Base-by-base conservation (phyloP, 2,329 filamentous ascomycete species). In the Cladosporium sp. region DNA sequence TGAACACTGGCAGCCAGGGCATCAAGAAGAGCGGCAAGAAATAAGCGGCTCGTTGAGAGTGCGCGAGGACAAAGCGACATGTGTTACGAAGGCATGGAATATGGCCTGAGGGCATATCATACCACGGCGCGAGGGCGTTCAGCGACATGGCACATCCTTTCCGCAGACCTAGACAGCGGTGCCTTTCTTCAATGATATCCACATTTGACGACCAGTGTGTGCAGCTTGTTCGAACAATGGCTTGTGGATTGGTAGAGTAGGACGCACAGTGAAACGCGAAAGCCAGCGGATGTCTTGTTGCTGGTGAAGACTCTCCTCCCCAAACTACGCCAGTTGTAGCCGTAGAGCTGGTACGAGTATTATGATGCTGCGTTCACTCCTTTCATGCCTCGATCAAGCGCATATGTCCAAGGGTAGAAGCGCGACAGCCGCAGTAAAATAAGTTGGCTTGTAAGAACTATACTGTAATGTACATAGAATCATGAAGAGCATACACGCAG, bases 1-100 rank as follows among this genome's bases (percentile, higher is more conserved):
- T 97, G 77, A 93, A 93, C 82, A 90, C 88, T 35, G 93, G 92
- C 37, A 80, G 85, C 58, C 92, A 96, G 81, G 93, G 92, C 69
- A 97, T 98, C 84, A 97, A 97, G 89, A 97, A 97, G 88, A 95
- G 91, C 68, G 93, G 93, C 80, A 97, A 97, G 91, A 96, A 97
- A 89, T 96, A 85, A 71, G 64, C 52, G 65, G 23, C 18, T 59
- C 29, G 35, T 8, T 28, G 0, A 18, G 21, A 50, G 11, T 5
- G 12, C 28, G 33, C 61, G n/a, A 53, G 31, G 61, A 57, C 29
- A 52, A 50, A 16, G 59, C 46, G 16, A 53, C 44, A 50, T 11
- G 33, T 56, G 37, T 40, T 49, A 52, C 40, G 26, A 59, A 26
- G 53, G 26, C 44, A 52, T 59, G 56, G 46, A 37, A 59, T 16